Evolutionary conservation across 140 eudicot species (phyloP).

Genomic region (Cichorium intybus): DNA sequence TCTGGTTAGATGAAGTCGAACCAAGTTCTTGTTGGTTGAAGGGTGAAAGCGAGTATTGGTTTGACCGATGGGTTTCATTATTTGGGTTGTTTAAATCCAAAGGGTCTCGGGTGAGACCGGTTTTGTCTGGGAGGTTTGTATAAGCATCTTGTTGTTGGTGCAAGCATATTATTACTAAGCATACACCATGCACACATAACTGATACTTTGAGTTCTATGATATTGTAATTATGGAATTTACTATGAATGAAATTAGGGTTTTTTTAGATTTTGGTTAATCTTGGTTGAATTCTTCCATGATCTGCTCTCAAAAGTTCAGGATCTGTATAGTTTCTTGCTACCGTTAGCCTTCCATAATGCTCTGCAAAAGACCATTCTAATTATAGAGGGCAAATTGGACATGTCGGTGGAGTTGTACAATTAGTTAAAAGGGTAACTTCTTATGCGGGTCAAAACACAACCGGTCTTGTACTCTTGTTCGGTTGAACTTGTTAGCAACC

Average conservation of each 20-base stretch:
- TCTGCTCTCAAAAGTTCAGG: background rate
- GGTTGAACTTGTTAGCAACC: too few species aligned
- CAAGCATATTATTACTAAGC: conserved; percentile 16
- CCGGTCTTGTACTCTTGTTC: too few species aligned
- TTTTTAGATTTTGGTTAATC: conserved; percentile 7
- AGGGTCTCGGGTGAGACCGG: conserved; percentile 21
- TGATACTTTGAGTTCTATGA: conserved; percentile 31
- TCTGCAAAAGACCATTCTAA: too few species aligned
- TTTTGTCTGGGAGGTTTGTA: conserved; percentile 27
- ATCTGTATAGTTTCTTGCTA: background rate
- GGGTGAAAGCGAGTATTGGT: conserved; percentile 24
- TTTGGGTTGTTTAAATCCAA: conserved; percentile 23
- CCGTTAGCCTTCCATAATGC: background rate
- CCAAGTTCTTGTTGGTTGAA: conserved; percentile 40
- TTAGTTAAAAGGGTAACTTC: too few species aligned
- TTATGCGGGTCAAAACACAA: background rate
- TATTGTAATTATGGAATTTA: conserved; percentile 37
- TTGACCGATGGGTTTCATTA: conserved; percentile 27
- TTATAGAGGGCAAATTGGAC: too few species aligned
- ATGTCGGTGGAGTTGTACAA: too few species aligned
- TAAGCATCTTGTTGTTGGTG: conserved; percentile 27
- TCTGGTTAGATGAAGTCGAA: conserved; percentile 24
- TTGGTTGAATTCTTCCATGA: conserved; percentile 7
- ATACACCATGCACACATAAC: conserved; percentile 34
- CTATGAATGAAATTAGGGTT: conserved; percentile 30